phyloP scores from a whole-genome alignment of 306 rosid genomes.

The Nissolia schottii region DNA sequence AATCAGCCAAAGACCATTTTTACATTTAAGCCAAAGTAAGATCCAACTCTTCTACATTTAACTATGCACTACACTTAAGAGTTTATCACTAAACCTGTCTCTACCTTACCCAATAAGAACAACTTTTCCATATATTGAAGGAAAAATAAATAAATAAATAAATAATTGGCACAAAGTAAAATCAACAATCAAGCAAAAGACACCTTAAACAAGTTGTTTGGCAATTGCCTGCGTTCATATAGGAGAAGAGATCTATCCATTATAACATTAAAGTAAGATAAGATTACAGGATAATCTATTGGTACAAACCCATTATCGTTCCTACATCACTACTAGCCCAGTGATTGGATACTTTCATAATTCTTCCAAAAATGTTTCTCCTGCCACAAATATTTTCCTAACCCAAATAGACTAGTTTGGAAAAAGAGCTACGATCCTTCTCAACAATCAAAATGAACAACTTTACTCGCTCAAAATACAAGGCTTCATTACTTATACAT shows the following conservation, averaged over 20 bases:
- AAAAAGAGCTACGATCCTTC: not conserved
- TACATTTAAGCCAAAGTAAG: too few relatives aligned
- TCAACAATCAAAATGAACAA: not conserved
- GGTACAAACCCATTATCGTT: not conserved
- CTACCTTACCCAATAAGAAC: not conserved
- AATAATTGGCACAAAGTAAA: too few relatives aligned
- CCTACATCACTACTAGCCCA: not conserved
- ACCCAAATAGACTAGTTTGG: not conserved
- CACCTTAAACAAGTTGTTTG: not conserved
- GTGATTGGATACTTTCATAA: not conserved
- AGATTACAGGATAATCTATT: not conserved
- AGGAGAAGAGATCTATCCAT: not conserved
- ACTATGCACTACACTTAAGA: too few relatives aligned
- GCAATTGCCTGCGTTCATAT: too few relatives aligned
- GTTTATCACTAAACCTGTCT: not conserved
- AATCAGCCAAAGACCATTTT: too few relatives aligned
- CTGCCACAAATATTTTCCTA: not conserved
- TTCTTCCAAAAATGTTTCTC: not conserved
- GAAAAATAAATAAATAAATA: not conserved
- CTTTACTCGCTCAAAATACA: too few relatives aligned
- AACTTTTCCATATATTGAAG: not conserved
- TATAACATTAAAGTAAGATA: not conserved
- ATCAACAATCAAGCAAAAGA: not conserved
- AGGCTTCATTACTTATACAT: too few relatives aligned
- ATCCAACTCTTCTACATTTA: too few relatives aligned